Conservation (phyloP, 2,329 filamentous ascomycete species). For the Colletotrichum sp. region DNA sequence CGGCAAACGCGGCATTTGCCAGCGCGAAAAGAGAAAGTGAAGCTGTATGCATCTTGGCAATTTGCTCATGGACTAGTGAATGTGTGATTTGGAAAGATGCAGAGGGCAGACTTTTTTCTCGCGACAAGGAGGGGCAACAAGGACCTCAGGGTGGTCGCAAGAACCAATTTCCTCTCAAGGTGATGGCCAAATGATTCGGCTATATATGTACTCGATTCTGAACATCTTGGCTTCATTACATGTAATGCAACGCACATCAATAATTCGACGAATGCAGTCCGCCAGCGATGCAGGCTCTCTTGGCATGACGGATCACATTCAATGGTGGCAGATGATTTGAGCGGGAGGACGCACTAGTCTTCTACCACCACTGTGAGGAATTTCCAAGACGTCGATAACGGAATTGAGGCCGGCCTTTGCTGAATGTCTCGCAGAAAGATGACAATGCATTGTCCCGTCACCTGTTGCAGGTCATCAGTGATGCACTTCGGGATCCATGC, state of each 20-base stretch:
- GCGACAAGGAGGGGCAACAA: not conserved
- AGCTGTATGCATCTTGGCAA: conserved; percentile 15
- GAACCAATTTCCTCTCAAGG: not conserved
- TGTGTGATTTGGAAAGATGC: not conserved
- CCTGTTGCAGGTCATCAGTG: not conserved
- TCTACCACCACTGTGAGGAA: not conserved
- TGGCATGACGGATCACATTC: conserved; percentile 4
- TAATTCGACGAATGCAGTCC: not conserved
- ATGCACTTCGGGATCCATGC: conserved; percentile 6
- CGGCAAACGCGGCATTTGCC: conserved; percentile 2
- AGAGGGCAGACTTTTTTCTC: not conserved
- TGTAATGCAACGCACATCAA: not conserved
- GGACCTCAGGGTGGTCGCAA: not conserved
- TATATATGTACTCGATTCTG: not conserved
- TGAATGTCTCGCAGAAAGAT: not conserved
- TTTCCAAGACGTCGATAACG: not conserved
- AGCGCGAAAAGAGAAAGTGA: not conserved
- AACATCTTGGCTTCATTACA: not conserved
- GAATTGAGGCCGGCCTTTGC: not conserved
- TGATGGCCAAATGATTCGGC: not conserved
- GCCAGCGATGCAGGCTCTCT: not conserved
- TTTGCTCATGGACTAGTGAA: not conserved
- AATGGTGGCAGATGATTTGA: not conserved
- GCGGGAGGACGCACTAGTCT: not conserved
- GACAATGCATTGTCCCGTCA: conserved; percentile 3